phyloP scores from a whole-genome alignment of 768 basidiomycete species.

The Hydnum rufescens region DNA sequence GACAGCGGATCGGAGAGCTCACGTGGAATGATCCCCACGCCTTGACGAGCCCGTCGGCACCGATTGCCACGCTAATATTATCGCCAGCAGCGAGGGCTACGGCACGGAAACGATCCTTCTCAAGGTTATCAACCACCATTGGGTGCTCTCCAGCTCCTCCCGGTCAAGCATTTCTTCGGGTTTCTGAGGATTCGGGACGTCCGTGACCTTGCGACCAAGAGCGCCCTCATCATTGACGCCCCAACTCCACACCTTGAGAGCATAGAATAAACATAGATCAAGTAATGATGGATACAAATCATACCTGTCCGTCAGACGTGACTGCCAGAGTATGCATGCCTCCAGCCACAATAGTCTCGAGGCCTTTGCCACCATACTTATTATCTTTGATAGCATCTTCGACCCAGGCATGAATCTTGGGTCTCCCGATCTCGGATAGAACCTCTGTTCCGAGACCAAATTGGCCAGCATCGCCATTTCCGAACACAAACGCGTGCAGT shows the following conservation, averaged over 20 bases:
- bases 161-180: conserved; percentile 15
- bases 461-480: conserved; percentile 84
- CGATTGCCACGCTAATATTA: conserved; percentile 70
- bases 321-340: conserved; percentile 81
- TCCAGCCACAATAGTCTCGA: conserved; percentile 63
- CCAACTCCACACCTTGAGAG: not conserved
- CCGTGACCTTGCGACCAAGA: conserved; percentile 18
- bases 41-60: conserved; percentile 55
- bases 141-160: conserved; percentile 22
- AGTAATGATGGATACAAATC: conserved; percentile 14
- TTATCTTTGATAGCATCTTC: conserved; percentile 56
- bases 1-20: conserved; percentile 10
- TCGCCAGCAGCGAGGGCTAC: conserved; percentile 73
- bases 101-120: conserved; percentile 66
- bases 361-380: conserved; percentile 41
- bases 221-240: conserved; percentile 19
- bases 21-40: conserved; percentile 88
- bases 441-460: conserved; percentile 69
- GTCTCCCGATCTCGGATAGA: conserved; percentile 53
- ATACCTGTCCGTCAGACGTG: conserved; percentile 75
- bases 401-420: conserved; percentile 55
- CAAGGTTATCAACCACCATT: conserved; percentile 25
- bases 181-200: conserved; percentile 18
- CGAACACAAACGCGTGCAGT: conserved; percentile 66
- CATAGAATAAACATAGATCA: not conserved